Conservation (phyloP, 2,329 filamentous ascomycete species). For the Sporothrix schenckii region DNA sequence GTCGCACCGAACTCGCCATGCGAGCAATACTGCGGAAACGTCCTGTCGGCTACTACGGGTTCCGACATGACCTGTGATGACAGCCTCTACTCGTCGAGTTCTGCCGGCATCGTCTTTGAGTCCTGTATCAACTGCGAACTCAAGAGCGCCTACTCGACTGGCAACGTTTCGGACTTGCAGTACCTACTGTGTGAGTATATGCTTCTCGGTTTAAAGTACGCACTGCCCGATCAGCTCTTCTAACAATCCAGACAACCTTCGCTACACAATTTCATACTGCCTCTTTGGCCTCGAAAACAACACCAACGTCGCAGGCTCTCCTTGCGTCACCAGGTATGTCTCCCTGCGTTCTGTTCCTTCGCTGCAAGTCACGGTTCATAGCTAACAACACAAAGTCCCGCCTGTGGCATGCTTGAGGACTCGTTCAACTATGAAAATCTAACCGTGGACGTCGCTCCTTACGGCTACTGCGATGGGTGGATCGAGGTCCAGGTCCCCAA, state of each 20-base stretch:
- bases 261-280: constrained; percentile 60
- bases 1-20: constrained; percentile 56
- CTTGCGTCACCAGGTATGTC: constrained; percentile 57
- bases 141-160: constrained; percentile 49
- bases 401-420: constrained; percentile 54
- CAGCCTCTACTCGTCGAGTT: constrained; percentile 43
- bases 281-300: constrained; percentile 56
- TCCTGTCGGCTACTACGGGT: constrained; percentile 50
- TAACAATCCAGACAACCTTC: constrained; percentile 56
- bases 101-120: constrained; percentile 54
- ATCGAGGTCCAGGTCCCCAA: constrained; percentile 45
- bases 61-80: constrained; percentile 56
- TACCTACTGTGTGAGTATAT: constrained; percentile 57
- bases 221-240: no score
- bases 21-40: constrained; percentile 57
- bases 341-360: background rate
- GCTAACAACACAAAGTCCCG: constrained; percentile 47
- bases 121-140: constrained; percentile 58
- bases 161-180: constrained; percentile 55
- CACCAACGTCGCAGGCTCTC: constrained; percentile 47
- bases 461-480: constrained; percentile 60
- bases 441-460: constrained; percentile 49
- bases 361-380: background rate
- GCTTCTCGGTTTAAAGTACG: background rate
- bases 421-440: constrained; percentile 57